Base-by-base conservation (phyloP, 176 grass and related monocot genomes). In the Tillandsia leiboldiana region DNA sequence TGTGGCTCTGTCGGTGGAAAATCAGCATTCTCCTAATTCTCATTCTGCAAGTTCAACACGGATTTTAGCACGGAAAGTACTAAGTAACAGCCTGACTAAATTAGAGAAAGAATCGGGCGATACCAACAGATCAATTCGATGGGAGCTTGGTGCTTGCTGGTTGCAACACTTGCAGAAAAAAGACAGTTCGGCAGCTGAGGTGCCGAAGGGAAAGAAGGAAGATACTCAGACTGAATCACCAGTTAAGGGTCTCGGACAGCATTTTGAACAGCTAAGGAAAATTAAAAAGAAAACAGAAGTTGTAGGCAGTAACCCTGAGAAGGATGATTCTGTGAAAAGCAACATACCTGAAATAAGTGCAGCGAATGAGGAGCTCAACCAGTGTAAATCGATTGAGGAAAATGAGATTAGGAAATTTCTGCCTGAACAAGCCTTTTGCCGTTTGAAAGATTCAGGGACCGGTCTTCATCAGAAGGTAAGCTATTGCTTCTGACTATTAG, bases 121-220 rank as follows among this genome's bases (percentile, higher is more conserved):
- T 61, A 80, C 66, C 28, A 33, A 75, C 68, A 88, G 82, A 74
- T 48, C n/a, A 18, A 79, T 99, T 78, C 90, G 95, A 80, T 99
- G 95, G 90, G 95, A 99, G 68, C 87, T 99, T 78, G 95, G 95
- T 65, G 91, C 83, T 65, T 63, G 75, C 52, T 99, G 90, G 95
- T 52, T 85, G 57, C 86, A 99, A 71, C 66, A 99, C 64, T 88
- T 99, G 64, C 86, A 94, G 82, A 90, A 94, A 85, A 87, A 94
- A 18, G 87, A 86, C 79, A 73, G 82, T 80, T 70, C 68, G 65
- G 70, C 49, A 8, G 50, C 70, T 24, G 82, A 77, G 69, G 78
- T 80, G 71, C 20, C 51, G 33, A 80, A 82, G 56, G 74, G 73
- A 47, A 76, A 70, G 48, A 49, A 17, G 28, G 70, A 65, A 80